These are phyloP conservation scores for Cercospora sojina DNA, from an alignment of 2,329 filamentous ascomycete species.

Conservation along the genomic window DNA sequence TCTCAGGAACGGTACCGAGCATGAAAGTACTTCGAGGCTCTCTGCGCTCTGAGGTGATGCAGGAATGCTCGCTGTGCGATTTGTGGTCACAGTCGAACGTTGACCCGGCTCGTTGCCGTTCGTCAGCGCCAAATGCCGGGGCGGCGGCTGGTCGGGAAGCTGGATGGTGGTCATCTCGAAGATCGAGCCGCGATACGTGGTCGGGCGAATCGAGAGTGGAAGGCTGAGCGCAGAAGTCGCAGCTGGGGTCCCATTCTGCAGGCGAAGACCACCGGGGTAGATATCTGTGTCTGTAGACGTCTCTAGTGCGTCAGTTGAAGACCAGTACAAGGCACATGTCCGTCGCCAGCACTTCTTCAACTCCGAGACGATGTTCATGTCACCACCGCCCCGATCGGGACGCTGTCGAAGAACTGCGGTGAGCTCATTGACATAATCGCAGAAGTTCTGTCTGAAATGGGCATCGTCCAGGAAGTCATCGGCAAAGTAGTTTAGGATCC, in stretches of 20 bases:
- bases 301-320: slow-evolving; percentile 61
- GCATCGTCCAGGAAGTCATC: slow-evolving; percentile 87
- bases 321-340: slow-evolving; percentile 88
- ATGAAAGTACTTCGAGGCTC: slow-evolving; percentile 60
- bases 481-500: slow-evolving; percentile 96
- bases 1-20: slow-evolving; percentile 53
- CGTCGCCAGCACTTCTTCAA: slow-evolving; percentile 97
- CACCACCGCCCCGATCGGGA: slow-evolving; percentile 56
- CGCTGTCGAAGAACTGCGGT: slow-evolving; percentile 54
- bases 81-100: slow-evolving; percentile 22
- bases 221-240: slow-evolving; percentile 25
- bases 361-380: slow-evolving; percentile 85
- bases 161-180: slow-evolving; percentile 30
- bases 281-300: slow-evolving; percentile 64
- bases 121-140: slow-evolving; percentile 7
- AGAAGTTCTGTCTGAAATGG: slow-evolving; percentile 73
- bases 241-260: slow-evolving; percentile 9
- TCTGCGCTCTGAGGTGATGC: slow-evolving; percentile 49
- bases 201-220: slow-evolving; percentile 26
- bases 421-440: slow-evolving; percentile 70
- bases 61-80: slow-evolving; percentile 40
- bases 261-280: slow-evolving; percentile 64
- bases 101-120: slow-evolving; percentile 16
- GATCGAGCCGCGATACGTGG: slow-evolving; percentile 25
- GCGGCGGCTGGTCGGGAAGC: slow-evolving; percentile 20